Percentiles rank a stretch among this genome's conserved stretches.
Evolutionary conservation across 2,329 filamentous ascomycete species (phyloP).

Genomic region (Colletotrichum kahawae): DNA sequence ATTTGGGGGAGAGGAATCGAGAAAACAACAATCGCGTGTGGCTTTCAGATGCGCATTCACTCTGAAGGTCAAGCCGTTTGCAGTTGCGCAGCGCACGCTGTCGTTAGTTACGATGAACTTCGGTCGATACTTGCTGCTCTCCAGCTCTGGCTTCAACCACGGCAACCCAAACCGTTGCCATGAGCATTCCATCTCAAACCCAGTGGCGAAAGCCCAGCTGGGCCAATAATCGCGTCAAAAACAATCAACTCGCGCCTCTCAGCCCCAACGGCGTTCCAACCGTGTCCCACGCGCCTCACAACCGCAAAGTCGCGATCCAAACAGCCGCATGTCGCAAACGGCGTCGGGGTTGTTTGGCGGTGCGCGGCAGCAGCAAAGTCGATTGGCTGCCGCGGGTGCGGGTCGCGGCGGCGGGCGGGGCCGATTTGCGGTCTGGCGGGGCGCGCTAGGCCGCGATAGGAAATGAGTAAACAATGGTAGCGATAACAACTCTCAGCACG

Average conservation of each 20-base stretch:
- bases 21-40: neutral
- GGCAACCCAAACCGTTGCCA: neutral
- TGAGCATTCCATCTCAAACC: neutral
- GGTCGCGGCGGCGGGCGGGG: constrained; percentile 5
- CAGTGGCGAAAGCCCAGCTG: neutral
- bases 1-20: neutral
- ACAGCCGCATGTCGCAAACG: neutral
- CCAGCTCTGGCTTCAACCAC: neutral
- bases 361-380: neutral
- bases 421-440: neutral
- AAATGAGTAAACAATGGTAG: constrained; percentile 50
- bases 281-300: neutral
- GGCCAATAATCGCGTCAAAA: neutral
- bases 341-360: neutral
- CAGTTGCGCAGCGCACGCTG: neutral
- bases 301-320: neutral
- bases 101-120: neutral
- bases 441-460: constrained; percentile 42
- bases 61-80: neutral
- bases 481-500: constrained; percentile 17
- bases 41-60: neutral
- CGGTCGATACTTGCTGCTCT: rapidly evolving
- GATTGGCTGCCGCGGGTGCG: constrained; percentile 8
- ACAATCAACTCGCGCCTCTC: neutral
- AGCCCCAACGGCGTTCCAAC: neutral